Base-by-base conservation (phyloP, 169 alveolate species). In the Plasmodium relictum region DNA sequence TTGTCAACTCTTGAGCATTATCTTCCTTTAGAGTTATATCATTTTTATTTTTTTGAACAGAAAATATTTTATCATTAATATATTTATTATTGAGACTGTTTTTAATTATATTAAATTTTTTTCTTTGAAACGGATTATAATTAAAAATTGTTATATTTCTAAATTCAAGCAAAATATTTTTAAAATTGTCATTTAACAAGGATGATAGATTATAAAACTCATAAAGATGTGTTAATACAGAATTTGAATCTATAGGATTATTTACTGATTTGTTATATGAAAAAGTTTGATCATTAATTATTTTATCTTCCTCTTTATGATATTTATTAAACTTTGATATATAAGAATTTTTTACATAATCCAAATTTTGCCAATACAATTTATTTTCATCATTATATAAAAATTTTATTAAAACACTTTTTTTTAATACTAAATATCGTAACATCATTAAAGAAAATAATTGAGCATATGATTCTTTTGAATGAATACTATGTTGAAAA, bases 211-310 rank as follows among this genome's bases (percentile, higher is more conserved):
- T 78, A 59, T 78, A 78, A 42, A 78, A 78, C 54, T 78, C 89
- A 48, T 78, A 78, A 14, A 78, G 37, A 65, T 78, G 89, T 20
- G 89, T 78, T 78, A 78, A 56, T 41, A 78, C 20, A 16, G 89
- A 78, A 65, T 78, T 78, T 4, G 89, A 16, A 65, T 78, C 89
- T 58, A 78, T n/a, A 12, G 89, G 89, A 52, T 78, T 78, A 65
- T 78, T 78, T 31, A 78, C 26, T 14, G 89, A 78, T 26, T 78
- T 58, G 41, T 78, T 58, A 56, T 78, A 78, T 16, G 24, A 37
- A 14, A 78, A 78, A 10, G 48, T n/a, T 50, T 65, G 22, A 50
- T 78, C 89, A 26, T 78, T 66, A n/a, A 63, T 18, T 7, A 26
- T 37, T 45, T 16, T 14, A 63, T 31, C 48, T 44, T 78, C 63